Evolutionary conservation across 768 basidiomycete genomes (phyloP).

Genomic region (Suillus paluster): DNA sequence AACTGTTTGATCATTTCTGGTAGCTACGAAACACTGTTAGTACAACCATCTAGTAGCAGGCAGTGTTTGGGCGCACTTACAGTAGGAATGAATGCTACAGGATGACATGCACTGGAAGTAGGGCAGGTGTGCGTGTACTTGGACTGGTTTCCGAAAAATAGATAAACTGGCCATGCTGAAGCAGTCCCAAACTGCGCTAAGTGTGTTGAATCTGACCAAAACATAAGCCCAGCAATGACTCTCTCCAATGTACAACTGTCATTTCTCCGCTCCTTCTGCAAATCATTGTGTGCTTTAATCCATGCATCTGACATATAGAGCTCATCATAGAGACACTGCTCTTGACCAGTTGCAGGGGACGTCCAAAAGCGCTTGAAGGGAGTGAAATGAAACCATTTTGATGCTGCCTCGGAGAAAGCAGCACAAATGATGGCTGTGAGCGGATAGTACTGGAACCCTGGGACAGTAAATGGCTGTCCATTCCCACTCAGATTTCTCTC

Average conservation of each 20-base stretch:
- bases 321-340: constrained; percentile 25
- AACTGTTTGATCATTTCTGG: no score
- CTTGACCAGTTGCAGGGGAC: constrained; percentile 8
- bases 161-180: constrained; percentile 27
- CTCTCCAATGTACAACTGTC: constrained; percentile 21
- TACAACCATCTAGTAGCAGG: no score
- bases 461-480: constrained; percentile 23
- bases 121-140: constrained; percentile 22
- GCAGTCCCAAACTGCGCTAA: constrained; percentile 21
- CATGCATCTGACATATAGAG: constrained; percentile 30
- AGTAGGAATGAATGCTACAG: constrained; percentile 25
- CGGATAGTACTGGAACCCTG: constrained; percentile 31
- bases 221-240: constrained; percentile 22
- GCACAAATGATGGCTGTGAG: constrained; percentile 20
- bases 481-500: constrained; percentile 16
- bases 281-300: constrained; percentile 22
- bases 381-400: constrained; percentile 26
- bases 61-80: constrained; percentile 10
- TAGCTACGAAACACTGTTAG: no score
- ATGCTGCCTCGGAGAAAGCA: constrained; percentile 9
- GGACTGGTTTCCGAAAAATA: constrained; percentile 24
- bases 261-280: constrained; percentile 20
- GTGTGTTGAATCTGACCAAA: constrained; percentile 25
- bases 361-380: constrained; percentile 30
- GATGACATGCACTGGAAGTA: constrained; percentile 19